A percentile compares a stretch with the other conserved stretches of the same genome.
Conservation (phyloP, 2,329 filamentous ascomycete genomes). For the Cladosporium oxysporum region DNA sequence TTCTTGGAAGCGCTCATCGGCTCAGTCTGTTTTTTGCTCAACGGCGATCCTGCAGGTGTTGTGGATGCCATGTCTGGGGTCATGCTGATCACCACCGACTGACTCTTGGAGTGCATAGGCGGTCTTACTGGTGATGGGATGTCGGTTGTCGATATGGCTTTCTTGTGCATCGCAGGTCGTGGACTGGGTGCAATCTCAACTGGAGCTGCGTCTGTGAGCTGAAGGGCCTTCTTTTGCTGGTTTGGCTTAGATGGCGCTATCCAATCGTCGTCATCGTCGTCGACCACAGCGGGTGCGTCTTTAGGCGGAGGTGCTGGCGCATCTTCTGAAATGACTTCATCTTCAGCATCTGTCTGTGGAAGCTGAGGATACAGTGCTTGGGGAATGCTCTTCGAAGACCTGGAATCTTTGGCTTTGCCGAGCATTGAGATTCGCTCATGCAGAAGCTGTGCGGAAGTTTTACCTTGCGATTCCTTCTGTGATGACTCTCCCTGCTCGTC, state of each 20-base stretch:
- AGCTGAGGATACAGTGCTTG: constrained; percentile 43
- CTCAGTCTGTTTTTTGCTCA: constrained; percentile 58
- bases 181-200: constrained; percentile 29
- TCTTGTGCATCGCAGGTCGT: constrained; percentile 36
- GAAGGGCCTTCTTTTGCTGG: constrained; percentile 18
- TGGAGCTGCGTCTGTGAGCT: background rate
- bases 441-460: constrained; percentile 89
- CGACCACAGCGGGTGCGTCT: constrained; percentile 20
- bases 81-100: constrained; percentile 47
- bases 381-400: constrained; percentile 44
- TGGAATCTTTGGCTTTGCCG: constrained; percentile 55
- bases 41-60: constrained; percentile 59
- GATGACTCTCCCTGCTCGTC: constrained; percentile 52
- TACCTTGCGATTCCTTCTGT: constrained; percentile 56
- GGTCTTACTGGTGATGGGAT: constrained; percentile 50
- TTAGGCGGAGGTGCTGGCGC: constrained; percentile 13
- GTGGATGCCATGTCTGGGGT: constrained; percentile 47
- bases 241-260: constrained; percentile 51
- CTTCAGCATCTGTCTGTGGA: constrained; percentile 24
- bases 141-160: constrained; percentile 38
- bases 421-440: constrained; percentile 88
- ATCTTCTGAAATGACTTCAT: background rate
- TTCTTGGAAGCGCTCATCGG: constrained; percentile 92
- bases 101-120: constrained; percentile 57
- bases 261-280: constrained; percentile 60